These are phyloP conservation scores for Tuctoria greenei DNA, from an alignment of 176 grass and related monocot genomes.

Conservation along the genomic window DNA sequence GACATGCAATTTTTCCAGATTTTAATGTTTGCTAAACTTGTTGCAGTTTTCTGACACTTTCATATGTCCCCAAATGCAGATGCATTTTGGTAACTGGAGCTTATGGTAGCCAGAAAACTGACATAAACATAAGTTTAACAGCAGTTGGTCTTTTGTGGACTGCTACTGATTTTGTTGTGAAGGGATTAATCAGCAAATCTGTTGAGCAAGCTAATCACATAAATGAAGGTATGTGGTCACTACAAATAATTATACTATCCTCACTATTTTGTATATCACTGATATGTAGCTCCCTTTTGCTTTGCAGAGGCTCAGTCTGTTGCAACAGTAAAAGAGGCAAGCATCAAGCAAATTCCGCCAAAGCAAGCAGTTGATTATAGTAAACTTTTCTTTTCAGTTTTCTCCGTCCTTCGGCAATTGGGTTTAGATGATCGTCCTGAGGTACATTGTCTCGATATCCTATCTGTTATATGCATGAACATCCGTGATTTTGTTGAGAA, in stretches of 20 bases:
- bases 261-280: constrained; percentile 30
- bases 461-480: constrained; percentile 28
- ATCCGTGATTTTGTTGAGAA: constrained; percentile 19
- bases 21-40: no score
- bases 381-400: constrained; percentile 92
- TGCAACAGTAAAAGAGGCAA: constrained; percentile 16
- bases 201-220: constrained; percentile 47
- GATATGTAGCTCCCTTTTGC: constrained; percentile 34
- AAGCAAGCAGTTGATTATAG: constrained; percentile 71
- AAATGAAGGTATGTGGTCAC: constrained; percentile 42
- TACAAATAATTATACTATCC: constrained; percentile 21
- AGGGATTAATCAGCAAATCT: constrained; percentile 72
- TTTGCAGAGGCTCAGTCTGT: constrained; percentile 39
- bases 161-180: constrained; percentile 90
- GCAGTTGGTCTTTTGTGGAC: constrained; percentile 96
- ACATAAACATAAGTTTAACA: constrained; percentile 98
- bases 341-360: constrained; percentile 25
- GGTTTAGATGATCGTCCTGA: constrained; percentile 91
- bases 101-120: constrained; percentile 88
- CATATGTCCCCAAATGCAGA: constrained; percentile 53
- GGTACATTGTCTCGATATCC: constrained; percentile 50
- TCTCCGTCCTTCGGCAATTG: constrained; percentile 82
- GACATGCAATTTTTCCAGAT: background rate
- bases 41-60: constrained; percentile 41
- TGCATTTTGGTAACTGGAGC: constrained; percentile 93